Base-by-base conservation (phyloP, 2,329 filamentous ascomycete genomes). In the Penicillium sp. region DNA sequence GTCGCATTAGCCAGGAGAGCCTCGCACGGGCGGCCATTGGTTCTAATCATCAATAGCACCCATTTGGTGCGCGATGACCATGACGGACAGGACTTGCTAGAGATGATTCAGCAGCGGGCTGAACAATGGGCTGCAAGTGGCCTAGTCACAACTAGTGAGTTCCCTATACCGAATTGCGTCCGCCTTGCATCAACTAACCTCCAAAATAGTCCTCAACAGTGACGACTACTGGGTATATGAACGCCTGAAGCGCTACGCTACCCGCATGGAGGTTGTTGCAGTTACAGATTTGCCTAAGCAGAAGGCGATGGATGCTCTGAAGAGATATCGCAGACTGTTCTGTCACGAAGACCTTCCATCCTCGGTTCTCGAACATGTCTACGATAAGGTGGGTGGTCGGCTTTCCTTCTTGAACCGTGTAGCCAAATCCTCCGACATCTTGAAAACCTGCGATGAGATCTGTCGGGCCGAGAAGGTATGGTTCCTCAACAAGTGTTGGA, bases 151-250 rank as follows among this genome's bases (percentile, higher is more conserved):
- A 79, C 87, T 57, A 80, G 75, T 77, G 68, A 60, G 71, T 54
- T 21, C 1, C n/a, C 3, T 29, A 22, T 4, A 16, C 8, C 10
- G n/a, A 1, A 13, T 7, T 43, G 14, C 4, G 8, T 33, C 4
- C 37, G 8, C 27, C 43, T 26, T 26, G 37, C 14, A 37, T 37
- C 10, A 3, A 31, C 26, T 52, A n/a, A 52, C 19, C 3, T 11
- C 45, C 43, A 37, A 56, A 14, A 58, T 91, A 81, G 87, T 99
- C 33, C 92, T 99, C 78, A 98, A 97, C 76, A 93, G 88, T 53
- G 95, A 99, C 74, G 95, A 98, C 72, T 99, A 96, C 76, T 99
- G 95, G 95, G 90, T 99, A 0, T 98, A 97, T 68, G 95, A 99
- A 74, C 85, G 93, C 14, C 79, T 99, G 52, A 97, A 97, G 80